Percentiles rank a stretch among this genome's conserved stretches.
Conservation (phyloP, 2,329 filamentous ascomycete species). For the Zymoseptoria ardabiliae region DNA sequence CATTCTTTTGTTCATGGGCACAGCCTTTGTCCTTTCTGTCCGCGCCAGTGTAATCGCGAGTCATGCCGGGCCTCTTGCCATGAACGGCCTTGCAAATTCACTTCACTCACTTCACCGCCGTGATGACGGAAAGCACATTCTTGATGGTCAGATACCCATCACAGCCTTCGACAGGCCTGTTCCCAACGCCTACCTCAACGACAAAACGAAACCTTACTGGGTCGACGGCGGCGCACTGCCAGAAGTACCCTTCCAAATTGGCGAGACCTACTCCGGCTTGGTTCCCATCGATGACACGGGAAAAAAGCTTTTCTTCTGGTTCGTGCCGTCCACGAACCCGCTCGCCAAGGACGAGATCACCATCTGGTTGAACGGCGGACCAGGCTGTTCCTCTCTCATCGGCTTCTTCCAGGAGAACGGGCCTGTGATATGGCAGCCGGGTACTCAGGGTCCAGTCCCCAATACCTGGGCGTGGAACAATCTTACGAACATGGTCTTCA, state of each 20-base stretch:
- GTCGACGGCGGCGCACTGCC: constrained; percentile 24
- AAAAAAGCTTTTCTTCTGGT: constrained; percentile 41
- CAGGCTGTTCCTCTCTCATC: constrained; percentile 18
- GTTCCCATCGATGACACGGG: constrained; percentile 21
- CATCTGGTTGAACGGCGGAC: constrained; percentile 27
- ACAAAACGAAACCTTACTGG: constrained; percentile 5
- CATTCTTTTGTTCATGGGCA: background rate
- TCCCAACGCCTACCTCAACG: constrained; percentile 4
- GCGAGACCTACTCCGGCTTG: constrained; percentile 28
- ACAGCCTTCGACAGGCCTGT: constrained; percentile 1
- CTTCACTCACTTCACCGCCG: background rate
- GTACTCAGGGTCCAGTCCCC: constrained; percentile 33
- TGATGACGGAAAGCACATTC: background rate
- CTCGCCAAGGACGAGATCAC: constrained; percentile 35
- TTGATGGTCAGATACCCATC: background rate
- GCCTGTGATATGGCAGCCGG: constrained; percentile 38
- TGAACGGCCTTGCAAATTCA: background rate
- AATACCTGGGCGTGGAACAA: constrained; percentile 48
- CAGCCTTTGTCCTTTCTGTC: background rate
- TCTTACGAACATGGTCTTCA: constrained; percentile 69
- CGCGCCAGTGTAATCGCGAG: background rate
- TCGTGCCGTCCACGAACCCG: constrained; percentile 41
- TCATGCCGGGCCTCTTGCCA: background rate
- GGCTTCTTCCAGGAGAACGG: constrained; percentile 16
- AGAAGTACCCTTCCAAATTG: constrained; percentile 28